Base-by-base conservation (phyloP, 768 basidiomycete species). In the Lactarius trivialis region DNA sequence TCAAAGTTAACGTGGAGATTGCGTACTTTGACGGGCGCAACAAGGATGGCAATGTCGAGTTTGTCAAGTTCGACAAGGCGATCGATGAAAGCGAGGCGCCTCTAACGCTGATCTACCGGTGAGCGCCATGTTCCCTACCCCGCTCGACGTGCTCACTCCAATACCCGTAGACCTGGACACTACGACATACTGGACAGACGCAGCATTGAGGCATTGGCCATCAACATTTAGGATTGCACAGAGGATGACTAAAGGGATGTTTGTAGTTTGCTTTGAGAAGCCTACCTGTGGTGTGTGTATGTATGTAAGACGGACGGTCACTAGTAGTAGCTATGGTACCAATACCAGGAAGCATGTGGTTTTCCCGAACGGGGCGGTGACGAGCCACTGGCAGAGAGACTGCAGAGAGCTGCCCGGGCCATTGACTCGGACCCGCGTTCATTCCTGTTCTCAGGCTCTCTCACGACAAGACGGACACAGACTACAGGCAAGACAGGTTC, bases 11-110 rank as follows among this genome's bases (percentile, higher is more conserved):
- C 55, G 74, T 94, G 55, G 79, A 82, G 58, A 80, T 94, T 39
- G 90, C 91, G 1, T 93, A 93, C 72, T 80, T 97, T 30, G 91
- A 92, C 72, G 86, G 90, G 2, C 81, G 77, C 17, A 72, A 71
- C 21, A 60, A 55, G 26, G 69, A 75, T 7, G 83, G 79, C 28
- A 71, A 75, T 24, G 86, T 91, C 51, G 82, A 84, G 68, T 89
- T 91, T 73, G 81, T 87, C 53, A 76, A 82, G 60, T 84, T 93
- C 63, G 77, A 84, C 28, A 76, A 82, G 56, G 78, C 77, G 36
- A 73, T 74, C 9, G 76, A 80, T 9, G 68, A 73, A 21, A 73
- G 75, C 15, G 73, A 75, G 26, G 69, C 77, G n/a, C 85, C 89
- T 3, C 74, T 93, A 11, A 79, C 80, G 53, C 72, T 94, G 62